Conservation (phyloP, 2,329 filamentous ascomycete species). For the Calonectria henricotiae region DNA sequence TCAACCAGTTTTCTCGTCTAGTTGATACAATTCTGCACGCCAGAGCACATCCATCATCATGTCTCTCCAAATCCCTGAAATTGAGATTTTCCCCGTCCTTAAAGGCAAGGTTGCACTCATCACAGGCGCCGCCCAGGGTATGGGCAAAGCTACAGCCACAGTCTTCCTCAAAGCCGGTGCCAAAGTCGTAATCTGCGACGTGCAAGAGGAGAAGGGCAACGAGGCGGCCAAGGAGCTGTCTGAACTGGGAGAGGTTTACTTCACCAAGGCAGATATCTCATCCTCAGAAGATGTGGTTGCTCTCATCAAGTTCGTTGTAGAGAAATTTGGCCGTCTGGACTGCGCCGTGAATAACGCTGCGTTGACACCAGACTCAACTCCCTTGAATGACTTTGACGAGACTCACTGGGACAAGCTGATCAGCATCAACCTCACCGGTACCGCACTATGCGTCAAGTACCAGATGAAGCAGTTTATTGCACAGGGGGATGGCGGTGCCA, state of each 20-base stretch:
- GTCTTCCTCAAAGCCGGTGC: slow-evolving; percentile 55
- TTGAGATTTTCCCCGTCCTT: slow-evolving; percentile 41
- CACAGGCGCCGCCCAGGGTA: slow-evolving; percentile 55
- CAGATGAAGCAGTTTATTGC: slow-evolving; percentile 50
- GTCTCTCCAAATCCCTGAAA: slow-evolving; percentile 39
- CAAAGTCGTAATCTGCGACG: slow-evolving; percentile 56
- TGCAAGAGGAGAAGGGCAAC: slow-evolving; percentile 45
- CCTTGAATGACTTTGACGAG: slow-evolving; percentile 44
- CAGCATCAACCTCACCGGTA: slow-evolving; percentile 45
- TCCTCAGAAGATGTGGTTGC: slow-evolving; percentile 37
- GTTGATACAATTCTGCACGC: neutral
- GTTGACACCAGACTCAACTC: slow-evolving; percentile 42
- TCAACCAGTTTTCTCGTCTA: neutral
- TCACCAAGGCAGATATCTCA: slow-evolving; percentile 43
- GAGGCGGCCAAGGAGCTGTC: slow-evolving; percentile 41
- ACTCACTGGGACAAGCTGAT: slow-evolving; percentile 45
- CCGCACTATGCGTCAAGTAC: slow-evolving; percentile 45
- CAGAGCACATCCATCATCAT: slow-evolving; percentile 26
- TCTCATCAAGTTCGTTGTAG: slow-evolving; percentile 44
- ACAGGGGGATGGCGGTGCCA: slow-evolving; percentile 57
- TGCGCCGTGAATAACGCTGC: slow-evolving; percentile 45
- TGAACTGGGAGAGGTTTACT: slow-evolving; percentile 38
- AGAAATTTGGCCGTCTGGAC: slow-evolving; percentile 42
- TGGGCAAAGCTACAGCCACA: slow-evolving; percentile 55
- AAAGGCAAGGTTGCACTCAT: slow-evolving; percentile 54